Evolutionary conservation across 345 rosid genomes (phyloP).

Genomic region (Durio zibethinus): DNA sequence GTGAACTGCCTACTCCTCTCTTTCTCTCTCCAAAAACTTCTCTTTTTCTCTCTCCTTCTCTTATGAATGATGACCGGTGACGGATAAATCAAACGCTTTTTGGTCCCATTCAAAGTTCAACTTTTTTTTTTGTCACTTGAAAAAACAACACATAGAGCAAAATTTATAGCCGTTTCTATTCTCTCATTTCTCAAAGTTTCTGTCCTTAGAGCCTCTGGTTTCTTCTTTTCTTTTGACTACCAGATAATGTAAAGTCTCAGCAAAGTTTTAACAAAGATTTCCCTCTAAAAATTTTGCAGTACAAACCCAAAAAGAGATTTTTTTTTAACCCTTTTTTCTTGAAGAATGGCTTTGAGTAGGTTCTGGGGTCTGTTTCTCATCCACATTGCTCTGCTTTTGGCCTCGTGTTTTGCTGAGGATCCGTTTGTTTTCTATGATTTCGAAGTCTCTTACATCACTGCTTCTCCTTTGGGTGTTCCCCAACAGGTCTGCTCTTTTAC

Average conservation of each 20-base stretch:
- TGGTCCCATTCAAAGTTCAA: not conserved
- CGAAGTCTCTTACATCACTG: conserved; percentile 87
- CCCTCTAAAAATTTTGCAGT: conserved; percentile 6
- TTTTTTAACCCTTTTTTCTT: not conserved
- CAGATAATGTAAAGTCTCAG: conserved; percentile 41
- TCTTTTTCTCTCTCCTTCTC: not conserved
- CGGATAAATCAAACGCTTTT: conserved; percentile 31
- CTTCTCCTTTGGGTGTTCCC: conserved; percentile 95
- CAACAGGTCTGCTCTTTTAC: conserved; percentile 58
- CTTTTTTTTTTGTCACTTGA: not conserved
- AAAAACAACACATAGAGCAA: not conserved
- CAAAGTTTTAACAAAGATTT: not conserved
- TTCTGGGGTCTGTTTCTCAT: conserved; percentile 46
- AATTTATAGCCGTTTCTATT: conserved; percentile 30
- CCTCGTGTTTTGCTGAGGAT: conserved; percentile 67
- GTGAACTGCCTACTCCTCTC: conserved; percentile 29
- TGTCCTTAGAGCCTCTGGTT: conserved; percentile 14
- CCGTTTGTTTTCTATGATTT: conserved; percentile 62
- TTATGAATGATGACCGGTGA: conserved; percentile 25
- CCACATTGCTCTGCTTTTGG: conserved; percentile 45
- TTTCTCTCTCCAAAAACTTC: not conserved
- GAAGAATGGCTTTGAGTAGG: conserved; percentile 49
- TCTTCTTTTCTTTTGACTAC: not conserved
- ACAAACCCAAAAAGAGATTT: not conserved
- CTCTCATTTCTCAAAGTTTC: not conserved